Percentiles rank a stretch among this genome's conserved stretches.
Conservation (phyloP, 2,329 filamentous ascomycete species). For the Ascochyta viciae-villosae region DNA sequence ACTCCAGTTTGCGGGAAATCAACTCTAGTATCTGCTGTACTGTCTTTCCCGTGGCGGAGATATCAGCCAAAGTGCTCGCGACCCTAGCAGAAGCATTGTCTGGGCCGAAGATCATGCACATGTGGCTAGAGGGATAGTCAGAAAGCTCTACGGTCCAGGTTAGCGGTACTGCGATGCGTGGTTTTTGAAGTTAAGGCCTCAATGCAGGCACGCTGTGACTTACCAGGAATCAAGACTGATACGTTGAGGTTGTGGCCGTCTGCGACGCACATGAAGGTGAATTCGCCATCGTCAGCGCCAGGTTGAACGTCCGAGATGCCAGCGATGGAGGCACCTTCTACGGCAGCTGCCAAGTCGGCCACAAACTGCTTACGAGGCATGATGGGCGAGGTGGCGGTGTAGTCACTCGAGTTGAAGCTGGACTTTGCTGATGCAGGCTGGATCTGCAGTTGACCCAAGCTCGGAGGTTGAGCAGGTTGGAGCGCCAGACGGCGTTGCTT, state of each 20-base stretch:
- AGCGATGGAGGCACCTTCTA: slow-evolving; percentile 48
- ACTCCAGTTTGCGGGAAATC: slow-evolving; percentile 49
- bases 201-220: not conserved
- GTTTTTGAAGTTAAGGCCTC: not conserved
- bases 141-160: slow-evolving; percentile 57
- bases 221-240: slow-evolving; percentile 49
- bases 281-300: slow-evolving; percentile 75
- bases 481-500: not conserved
- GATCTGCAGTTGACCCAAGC: not conserved
- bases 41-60: slow-evolving; percentile 56
- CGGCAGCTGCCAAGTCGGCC: slow-evolving; percentile 60
- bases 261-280: slow-evolving; percentile 63
- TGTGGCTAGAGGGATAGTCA: slow-evolving; percentile 65
- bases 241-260: slow-evolving; percentile 43
- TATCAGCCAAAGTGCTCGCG: slow-evolving; percentile 52
- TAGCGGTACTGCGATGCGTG: not conserved
- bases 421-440: not conserved
- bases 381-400: slow-evolving; percentile 21
- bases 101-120: slow-evolving; percentile 64
- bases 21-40: slow-evolving; percentile 59
- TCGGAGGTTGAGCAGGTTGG: slow-evolving; percentile 1
- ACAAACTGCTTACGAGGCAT: slow-evolving; percentile 75
- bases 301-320: slow-evolving; percentile 63
- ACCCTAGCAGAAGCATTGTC: slow-evolving; percentile 55
- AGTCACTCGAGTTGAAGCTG: not conserved